Evolutionary conservation across 1,139 yeast species (phyloP).

Genomic region (Protomyces gravidus): DNA sequence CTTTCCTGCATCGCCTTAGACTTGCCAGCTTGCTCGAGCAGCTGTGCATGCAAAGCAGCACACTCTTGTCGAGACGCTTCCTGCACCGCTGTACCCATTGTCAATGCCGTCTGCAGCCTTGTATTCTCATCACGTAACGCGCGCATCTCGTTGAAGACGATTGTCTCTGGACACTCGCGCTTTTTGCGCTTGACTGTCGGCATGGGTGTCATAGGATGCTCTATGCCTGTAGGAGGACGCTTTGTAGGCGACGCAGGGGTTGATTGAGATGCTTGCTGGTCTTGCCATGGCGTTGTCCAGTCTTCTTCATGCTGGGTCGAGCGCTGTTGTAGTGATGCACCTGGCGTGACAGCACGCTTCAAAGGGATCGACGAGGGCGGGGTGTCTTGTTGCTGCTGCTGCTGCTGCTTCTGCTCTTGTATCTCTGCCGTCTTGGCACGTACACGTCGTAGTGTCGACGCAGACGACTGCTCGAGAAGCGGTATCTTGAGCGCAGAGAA

Average conservation of each 20-base stretch:
- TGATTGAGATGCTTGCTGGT: background rate
- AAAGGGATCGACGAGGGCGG: background rate
- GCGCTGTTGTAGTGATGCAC: background rate
- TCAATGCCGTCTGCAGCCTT: background rate
- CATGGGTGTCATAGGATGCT: background rate
- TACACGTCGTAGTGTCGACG: background rate
- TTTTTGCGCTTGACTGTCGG: background rate
- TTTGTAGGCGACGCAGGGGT: background rate
- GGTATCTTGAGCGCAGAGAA: background rate
- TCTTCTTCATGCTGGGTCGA: background rate
- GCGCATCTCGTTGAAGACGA: background rate
- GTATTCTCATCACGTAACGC: background rate
- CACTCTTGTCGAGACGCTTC: background rate
- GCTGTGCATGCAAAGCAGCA: background rate
- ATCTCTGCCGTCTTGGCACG: slow-evolving; percentile 2
- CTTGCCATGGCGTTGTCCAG: background rate
- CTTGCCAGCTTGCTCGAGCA: background rate
- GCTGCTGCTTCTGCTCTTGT: too few species aligned
- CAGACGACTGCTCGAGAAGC: background rate
- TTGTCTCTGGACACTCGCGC: background rate
- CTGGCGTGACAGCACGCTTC: background rate
- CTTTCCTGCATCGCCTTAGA: background rate
- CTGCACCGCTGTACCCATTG: background rate
- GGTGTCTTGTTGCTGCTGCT: background rate
- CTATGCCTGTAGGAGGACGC: background rate